Base-by-base conservation (phyloP, 495 filamentous ascomycete genomes). In the Aspergillus ostianus region DNA sequence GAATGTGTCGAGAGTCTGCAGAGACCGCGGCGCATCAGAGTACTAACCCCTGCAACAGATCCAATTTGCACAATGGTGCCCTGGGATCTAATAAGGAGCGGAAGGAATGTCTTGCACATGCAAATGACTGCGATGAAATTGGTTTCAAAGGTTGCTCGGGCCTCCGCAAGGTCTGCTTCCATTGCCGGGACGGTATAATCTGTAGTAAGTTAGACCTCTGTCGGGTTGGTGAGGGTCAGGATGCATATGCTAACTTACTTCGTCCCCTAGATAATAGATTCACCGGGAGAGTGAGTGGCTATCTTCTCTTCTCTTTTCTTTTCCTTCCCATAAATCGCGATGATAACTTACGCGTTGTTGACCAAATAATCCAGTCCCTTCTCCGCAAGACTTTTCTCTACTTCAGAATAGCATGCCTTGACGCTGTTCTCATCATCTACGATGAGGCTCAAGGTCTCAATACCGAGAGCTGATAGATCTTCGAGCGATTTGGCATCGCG, bases 41-140 rank as follows among this genome's bases (percentile, higher is more conserved):
- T 3, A 69, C 72, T 55, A 45, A 83, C 70, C 13, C 70, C 85
- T 17, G 85, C 82, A 10, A 87, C 58, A 32, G 77, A 82, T 15
- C 85, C 85, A 64, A 86, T 77, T 58, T 85, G 81, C 9, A 87
- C 82, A 66, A 87, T 86, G 0, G 81, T 85, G 15, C 85, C 85
- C 57, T 83, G 76, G 9, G 83, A 73, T 55, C 75, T 76, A 56
- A 86, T 84, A 13, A 88, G 73, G 5, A 87, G 72, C 23, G 84
- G 83, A 20, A 81, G 63, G 66, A 88, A 87, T 1, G 70, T 73
- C 62, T 85, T 77, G 67, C 83, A 86, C 60, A 88, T 80, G 7
- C 66, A 67, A 70, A 88, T 86, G 3, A 88, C 82, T 2, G 78
- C 72, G 61, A 85, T 81, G 45, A 87, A 66, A 59, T 88, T 87